phyloP scores from a whole-genome alignment of 805 yeast species.

The Yarrowia sp. region DNA sequence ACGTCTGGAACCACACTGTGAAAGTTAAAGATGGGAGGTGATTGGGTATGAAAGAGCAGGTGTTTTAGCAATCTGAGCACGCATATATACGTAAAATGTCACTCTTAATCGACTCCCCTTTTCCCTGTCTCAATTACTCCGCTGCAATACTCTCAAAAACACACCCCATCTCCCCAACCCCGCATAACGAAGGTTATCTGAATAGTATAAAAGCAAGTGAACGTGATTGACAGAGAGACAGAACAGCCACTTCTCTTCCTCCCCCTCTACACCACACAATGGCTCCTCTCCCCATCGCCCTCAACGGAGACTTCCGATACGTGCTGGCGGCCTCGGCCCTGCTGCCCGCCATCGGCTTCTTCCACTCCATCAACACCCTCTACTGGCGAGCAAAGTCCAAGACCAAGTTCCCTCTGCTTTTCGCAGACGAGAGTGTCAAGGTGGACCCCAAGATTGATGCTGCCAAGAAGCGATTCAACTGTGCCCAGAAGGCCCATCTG shows the following conservation, averaged over 20 bases:
- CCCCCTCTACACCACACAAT: constrained; percentile 2
- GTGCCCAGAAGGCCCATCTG: constrained; percentile 40
- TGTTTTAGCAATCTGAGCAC: too few relatives aligned
- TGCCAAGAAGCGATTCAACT: constrained; percentile 40
- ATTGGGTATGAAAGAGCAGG: not conserved
- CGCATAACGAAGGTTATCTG: constrained; percentile 17
- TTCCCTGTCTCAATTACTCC: not conserved
- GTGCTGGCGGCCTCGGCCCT: constrained; percentile 34
- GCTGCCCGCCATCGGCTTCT: constrained; percentile 37
- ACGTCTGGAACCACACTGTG: not conserved
- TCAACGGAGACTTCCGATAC: constrained; percentile 30
- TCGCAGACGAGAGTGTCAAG: constrained; percentile 39
- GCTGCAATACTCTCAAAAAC: not conserved
- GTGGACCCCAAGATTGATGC: constrained; percentile 37
- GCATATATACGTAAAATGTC: not conserved
- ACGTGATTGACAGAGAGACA: constrained; percentile 10
- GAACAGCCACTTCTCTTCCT: too few relatives aligned
- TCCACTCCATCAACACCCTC: constrained; percentile 38
- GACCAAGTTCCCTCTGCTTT: constrained; percentile 36
- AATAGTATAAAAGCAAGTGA: constrained; percentile 17
- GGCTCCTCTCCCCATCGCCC: constrained; percentile 33
- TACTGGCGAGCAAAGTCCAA: constrained; percentile 34
- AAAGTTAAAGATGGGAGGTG: not conserved
- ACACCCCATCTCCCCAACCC: not conserved
- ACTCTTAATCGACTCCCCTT: not conserved